Conservation (phyloP, 768 basidiomycete species). For the Leccinum variicolor region DNA sequence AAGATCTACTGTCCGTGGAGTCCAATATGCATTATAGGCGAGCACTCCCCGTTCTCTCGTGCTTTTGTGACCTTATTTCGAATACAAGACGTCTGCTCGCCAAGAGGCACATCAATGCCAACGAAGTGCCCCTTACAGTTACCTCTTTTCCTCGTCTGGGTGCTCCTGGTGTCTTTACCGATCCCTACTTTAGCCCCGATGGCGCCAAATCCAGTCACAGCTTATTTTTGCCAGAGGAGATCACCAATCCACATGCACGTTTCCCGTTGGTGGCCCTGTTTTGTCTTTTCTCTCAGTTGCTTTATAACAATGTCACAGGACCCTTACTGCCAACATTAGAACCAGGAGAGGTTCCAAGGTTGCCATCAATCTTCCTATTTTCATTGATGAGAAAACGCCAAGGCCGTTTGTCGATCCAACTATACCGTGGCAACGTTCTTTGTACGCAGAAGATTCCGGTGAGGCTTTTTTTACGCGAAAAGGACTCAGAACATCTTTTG, state of each 20-base stretch:
- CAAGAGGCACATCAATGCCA: constrained; percentile 72
- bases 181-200: constrained; percentile 76
- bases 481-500: constrained; percentile 7
- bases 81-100: constrained; percentile 72
- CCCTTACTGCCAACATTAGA: constrained; percentile 96
- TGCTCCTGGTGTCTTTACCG: constrained; percentile 85
- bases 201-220: constrained; percentile 86
- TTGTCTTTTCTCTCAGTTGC: not conserved
- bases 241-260: constrained; percentile 95
- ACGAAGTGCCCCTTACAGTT: constrained; percentile 89
- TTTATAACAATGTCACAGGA: constrained; percentile 47
- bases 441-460: constrained; percentile 87
- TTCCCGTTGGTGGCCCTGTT: constrained; percentile 76
- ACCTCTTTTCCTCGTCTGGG: constrained; percentile 96
- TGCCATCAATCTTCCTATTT: constrained; percentile 92
- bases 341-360: constrained; percentile 89
- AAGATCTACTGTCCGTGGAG: constrained; percentile 87
- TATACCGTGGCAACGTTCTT: constrained; percentile 82
- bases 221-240: constrained; percentile 90
- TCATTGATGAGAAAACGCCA: constrained; percentile 82
- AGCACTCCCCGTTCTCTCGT: not conserved
- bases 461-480: constrained; percentile 20
- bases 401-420: constrained; percentile 88
- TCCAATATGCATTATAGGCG: constrained; percentile 92
- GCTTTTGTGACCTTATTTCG: constrained; percentile 6